phyloP scores from a whole-genome alignment of 495 filamentous ascomycete species.

The Penicillium soppii region DNA sequence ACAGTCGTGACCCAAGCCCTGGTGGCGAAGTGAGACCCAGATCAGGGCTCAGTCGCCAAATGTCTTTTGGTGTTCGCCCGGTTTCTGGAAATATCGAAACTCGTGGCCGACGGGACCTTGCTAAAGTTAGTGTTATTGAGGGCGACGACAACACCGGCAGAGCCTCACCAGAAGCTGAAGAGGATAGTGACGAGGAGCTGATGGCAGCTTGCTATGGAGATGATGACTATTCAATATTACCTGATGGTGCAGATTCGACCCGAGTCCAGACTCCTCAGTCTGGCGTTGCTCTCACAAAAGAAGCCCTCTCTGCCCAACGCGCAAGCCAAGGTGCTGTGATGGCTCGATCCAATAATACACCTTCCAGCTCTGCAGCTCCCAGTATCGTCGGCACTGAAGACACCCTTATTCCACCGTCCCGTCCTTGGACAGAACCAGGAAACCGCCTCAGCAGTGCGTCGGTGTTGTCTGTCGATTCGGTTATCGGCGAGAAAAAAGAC shows the following conservation, averaged over 20 bases:
- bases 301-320: conserved; percentile 23
- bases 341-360: conserved; percentile 16
- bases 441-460: conserved; percentile 46
- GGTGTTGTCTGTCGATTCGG: conserved; percentile 51
- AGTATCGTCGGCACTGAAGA: conserved; percentile 44
- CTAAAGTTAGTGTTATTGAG: conserved; percentile 26
- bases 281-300: conserved; percentile 16
- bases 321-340: conserved; percentile 31
- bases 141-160: conserved; percentile 28
- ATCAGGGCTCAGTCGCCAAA: conserved; percentile 38
- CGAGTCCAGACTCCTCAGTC: conserved; percentile 18
- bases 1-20: conserved; percentile 46
- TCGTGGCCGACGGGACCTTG: conserved; percentile 31
- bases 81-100: conserved; percentile 37
- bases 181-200: conserved; percentile 47
- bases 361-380: conserved; percentile 24
- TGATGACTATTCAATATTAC: conserved; percentile 41
- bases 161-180: conserved; percentile 30
- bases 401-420: conserved; percentile 31
- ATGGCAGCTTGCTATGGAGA: conserved; percentile 44
- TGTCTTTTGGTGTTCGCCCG: conserved; percentile 39
- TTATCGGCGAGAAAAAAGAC: conserved; percentile 62
- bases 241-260: conserved; percentile 34
- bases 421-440: conserved; percentile 33
- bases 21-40: conserved; percentile 31